phyloP scores from a whole-genome alignment of 2,329 filamentous ascomycete species.

The Nemania bipapillata region DNA sequence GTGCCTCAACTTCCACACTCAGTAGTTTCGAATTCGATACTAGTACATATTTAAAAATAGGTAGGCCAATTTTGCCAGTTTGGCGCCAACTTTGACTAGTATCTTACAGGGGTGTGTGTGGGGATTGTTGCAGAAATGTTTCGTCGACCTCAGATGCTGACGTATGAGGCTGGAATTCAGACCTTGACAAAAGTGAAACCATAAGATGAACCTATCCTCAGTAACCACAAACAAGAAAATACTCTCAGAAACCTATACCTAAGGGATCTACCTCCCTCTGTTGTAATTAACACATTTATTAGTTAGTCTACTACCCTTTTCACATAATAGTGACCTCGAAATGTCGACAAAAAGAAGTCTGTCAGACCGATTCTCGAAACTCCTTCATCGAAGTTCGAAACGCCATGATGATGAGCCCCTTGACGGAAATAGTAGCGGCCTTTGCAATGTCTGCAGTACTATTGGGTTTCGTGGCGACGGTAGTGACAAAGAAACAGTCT shows the following conservation, averaged over 20 bases:
- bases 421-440: constrained; percentile 4
- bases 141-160: constrained; percentile 14
- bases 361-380: constrained; percentile 37
- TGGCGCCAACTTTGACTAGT: not conserved
- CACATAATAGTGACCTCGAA: not conserved
- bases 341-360: constrained; percentile 33
- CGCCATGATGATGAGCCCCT: constrained; percentile 11
- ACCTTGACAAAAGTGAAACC: not conserved
- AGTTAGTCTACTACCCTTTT: not conserved
- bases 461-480: constrained; percentile 32
- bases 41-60: not conserved
- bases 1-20: not conserved
- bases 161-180: not conserved
- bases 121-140: constrained; percentile 13
- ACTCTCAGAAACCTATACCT: not conserved
- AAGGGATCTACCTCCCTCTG: not conserved
- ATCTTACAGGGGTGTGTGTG: not conserved
- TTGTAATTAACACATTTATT: not conserved
- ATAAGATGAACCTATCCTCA: not conserved
- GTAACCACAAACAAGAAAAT: not conserved
- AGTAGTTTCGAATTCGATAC: not conserved
- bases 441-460: constrained; percentile 36
- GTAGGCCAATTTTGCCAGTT: not conserved
- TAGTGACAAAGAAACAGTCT: constrained; percentile 15
- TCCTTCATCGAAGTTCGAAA: constrained; percentile 32